phyloP scores from a whole-genome alignment of 1,139 yeast genomes.

The Hansenula lynferdii region DNA sequence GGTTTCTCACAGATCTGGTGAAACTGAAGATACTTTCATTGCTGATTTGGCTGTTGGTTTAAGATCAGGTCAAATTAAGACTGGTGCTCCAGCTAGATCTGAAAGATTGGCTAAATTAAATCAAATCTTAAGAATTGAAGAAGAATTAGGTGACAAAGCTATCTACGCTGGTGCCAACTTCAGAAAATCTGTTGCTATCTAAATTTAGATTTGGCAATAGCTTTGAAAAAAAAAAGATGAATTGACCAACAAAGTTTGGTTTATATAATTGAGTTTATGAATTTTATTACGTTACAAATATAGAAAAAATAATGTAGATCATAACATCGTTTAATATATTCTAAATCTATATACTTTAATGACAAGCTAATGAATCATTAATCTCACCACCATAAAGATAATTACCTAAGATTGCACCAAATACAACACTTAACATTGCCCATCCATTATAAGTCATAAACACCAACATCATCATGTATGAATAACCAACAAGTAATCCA shows the following conservation, averaged over 20 bases:
- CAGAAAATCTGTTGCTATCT: conserved; percentile 31
- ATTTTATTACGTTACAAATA: neutral
- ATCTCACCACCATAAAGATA: conserved; percentile 49
- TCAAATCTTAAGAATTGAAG: conserved; percentile 97
- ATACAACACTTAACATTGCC: conserved; percentile 68
- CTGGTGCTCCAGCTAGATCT: conserved; percentile 99
- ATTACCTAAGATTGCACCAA: conserved; percentile 67
- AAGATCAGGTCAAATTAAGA: conserved; percentile 96
- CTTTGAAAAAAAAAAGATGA: no score
- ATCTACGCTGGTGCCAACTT: conserved; percentile 88
- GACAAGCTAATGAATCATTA: conserved; percentile 44
- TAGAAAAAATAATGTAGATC: no score
- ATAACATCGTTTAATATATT: no score
- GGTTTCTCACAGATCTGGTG: conserved; percentile 99
- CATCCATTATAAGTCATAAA: conserved; percentile 86
- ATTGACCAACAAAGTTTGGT: no score
- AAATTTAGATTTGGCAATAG: conserved; percentile 5
- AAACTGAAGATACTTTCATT: conserved; percentile 96
- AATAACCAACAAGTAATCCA: conserved; percentile 71
- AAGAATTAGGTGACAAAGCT: conserved; percentile 94
- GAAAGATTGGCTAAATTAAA: conserved; percentile 98
- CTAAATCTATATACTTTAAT: conserved; percentile 27
- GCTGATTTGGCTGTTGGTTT: conserved; percentile 96
- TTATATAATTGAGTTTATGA: neutral
- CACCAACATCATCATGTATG: conserved; percentile 72